phyloP scores from a whole-genome alignment of 441 rosid genomes.

The Biscutella laevigata region DNA sequence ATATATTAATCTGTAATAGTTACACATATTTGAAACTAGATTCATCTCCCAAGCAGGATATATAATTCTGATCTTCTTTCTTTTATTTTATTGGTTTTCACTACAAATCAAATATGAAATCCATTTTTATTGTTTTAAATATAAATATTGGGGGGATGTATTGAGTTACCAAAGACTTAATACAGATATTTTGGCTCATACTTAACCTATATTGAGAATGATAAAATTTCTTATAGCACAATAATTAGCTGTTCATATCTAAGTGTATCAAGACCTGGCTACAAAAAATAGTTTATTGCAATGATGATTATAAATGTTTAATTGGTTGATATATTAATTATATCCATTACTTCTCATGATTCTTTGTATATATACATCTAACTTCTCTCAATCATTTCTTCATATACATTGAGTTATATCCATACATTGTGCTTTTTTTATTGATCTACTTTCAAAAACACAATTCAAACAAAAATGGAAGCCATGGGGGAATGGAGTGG shows the following conservation, averaged over 20 bases:
- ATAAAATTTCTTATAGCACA: slow-evolving; percentile 6
- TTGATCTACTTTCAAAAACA: too few relatives aligned
- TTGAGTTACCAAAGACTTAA: slow-evolving; percentile 4
- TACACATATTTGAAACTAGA: slow-evolving; percentile 2
- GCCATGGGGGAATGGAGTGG: slow-evolving; percentile 56
- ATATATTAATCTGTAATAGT: neutral
- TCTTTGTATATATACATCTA: slow-evolving; percentile 16
- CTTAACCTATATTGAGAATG: neutral
- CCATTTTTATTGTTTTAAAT: neutral
- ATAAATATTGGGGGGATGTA: neutral
- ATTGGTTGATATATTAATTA: slow-evolving; percentile 13
- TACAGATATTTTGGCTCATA: neutral
- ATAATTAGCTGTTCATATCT: slow-evolving; percentile 22
- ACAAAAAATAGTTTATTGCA: slow-evolving; percentile 4
- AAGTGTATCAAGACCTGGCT: slow-evolving; percentile 19
- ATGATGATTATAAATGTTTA: slow-evolving; percentile 10
- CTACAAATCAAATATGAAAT: neutral
- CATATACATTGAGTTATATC: too few relatives aligned
- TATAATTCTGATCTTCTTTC: neutral
- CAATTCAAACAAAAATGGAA: too few relatives aligned
- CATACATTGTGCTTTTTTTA: too few relatives aligned
- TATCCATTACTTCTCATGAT: slow-evolving; percentile 26
- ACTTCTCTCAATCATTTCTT: slow-evolving; percentile 12
- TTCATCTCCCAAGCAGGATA: neutral
- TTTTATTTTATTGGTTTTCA: neutral